Conservation (phyloP, 2,329 filamentous ascomycete genomes). For the Emergomyces africanus region DNA sequence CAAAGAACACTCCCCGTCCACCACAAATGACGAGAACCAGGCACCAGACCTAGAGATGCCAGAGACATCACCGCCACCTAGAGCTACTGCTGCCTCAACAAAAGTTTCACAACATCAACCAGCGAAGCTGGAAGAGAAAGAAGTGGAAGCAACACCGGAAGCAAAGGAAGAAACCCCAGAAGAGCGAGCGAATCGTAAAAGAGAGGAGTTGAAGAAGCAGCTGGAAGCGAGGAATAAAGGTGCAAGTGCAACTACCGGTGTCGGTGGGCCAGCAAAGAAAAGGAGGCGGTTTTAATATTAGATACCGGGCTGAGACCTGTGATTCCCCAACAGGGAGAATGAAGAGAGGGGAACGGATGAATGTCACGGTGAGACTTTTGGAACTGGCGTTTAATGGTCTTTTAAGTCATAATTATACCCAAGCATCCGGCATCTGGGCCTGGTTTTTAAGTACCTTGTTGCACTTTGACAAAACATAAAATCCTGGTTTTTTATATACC, state of each 20-base stretch:
- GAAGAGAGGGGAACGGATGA: background rate
- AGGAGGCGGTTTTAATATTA: slow-evolving; percentile 40
- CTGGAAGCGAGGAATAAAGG: slow-evolving; percentile 38
- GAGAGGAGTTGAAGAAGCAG: slow-evolving; percentile 43
- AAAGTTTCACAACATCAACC: background rate
- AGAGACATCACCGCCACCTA: background rate
- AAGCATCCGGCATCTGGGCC: background rate
- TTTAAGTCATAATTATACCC: background rate
- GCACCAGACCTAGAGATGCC: background rate
- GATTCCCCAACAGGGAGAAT: background rate
- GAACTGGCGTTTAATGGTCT: background rate
- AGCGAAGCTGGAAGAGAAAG: slow-evolving; percentile 10
- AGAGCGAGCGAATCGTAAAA: slow-evolving; percentile 42
- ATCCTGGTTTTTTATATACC: background rate
- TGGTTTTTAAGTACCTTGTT: background rate
- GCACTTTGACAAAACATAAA: background rate
- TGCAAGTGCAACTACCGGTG: slow-evolving; percentile 12
- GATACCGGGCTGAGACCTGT: background rate
- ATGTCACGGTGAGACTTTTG: background rate
- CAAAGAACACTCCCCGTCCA: background rate
- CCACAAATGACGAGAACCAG: slow-evolving; percentile 3
- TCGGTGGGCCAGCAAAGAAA: slow-evolving; percentile 37
- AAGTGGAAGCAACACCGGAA: slow-evolving; percentile 4
- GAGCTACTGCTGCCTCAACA: background rate
- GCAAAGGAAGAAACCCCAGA: slow-evolving; percentile 31